Conservation (phyloP, 2,329 filamentous ascomycete genomes). For the Cladorrhinum sp. region DNA sequence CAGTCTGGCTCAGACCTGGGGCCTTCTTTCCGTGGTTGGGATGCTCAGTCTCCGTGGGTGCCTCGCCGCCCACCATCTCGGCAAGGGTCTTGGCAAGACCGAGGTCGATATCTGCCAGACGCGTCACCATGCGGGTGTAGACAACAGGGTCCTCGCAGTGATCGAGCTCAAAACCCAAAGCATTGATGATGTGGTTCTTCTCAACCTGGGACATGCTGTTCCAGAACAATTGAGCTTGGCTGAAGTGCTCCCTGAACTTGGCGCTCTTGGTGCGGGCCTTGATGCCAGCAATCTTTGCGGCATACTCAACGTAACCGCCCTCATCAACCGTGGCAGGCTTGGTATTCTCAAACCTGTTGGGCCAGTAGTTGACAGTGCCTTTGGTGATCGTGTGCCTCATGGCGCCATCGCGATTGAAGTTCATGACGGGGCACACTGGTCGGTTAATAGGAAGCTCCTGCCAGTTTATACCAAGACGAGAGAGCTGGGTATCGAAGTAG, state of each 20-base stretch:
- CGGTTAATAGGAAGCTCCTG: slow-evolving; percentile 75
- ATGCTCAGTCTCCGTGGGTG: slow-evolving; percentile 50
- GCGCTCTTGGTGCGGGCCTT: slow-evolving; percentile 66
- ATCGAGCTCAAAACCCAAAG: slow-evolving; percentile 70
- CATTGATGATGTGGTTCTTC: slow-evolving; percentile 58
- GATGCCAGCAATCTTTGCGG: slow-evolving; percentile 63
- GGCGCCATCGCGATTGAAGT: slow-evolving; percentile 71
- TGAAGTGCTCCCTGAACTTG: slow-evolving; percentile 76
- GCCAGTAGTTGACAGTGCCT: slow-evolving; percentile 76
- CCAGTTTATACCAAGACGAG: slow-evolving; percentile 70
- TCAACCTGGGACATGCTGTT: slow-evolving; percentile 70
- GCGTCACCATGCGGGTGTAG: slow-evolving; percentile 66
- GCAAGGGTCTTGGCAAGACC: slow-evolving; percentile 67
- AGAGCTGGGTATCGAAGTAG: slow-evolving; percentile 67
- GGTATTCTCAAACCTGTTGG: slow-evolving; percentile 63
- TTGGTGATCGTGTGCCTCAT: slow-evolving; percentile 71
- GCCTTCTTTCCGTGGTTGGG: slow-evolving; percentile 66
- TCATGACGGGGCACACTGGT: slow-evolving; percentile 71
- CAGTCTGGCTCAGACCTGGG: slow-evolving; percentile 66
- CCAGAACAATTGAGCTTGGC: slow-evolving; percentile 78
- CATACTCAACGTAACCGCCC: slow-evolving; percentile 67
- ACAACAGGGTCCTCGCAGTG: slow-evolving; percentile 79
- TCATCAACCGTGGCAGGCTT: slow-evolving; percentile 62
- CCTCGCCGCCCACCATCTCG: slow-evolving; percentile 63
- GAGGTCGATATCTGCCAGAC: slow-evolving; percentile 70